phyloP scores from a whole-genome alignment of 495 filamentous ascomycete genomes.

The Aspergillus nidulans region DNA sequence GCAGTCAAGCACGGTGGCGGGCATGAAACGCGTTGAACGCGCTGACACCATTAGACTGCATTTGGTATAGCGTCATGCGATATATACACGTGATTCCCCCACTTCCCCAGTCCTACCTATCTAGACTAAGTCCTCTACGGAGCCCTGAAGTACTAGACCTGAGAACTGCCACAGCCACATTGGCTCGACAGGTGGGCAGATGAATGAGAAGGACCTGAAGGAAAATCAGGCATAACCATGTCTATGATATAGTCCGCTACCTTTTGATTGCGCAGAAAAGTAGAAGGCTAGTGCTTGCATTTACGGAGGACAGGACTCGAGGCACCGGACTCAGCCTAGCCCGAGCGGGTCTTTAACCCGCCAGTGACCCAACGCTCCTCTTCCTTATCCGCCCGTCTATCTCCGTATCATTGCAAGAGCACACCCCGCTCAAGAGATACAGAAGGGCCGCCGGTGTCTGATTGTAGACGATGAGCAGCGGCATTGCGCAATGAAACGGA shows the following conservation, averaged over 20 bases:
- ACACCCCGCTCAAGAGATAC: not conserved
- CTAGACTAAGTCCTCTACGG: too few relatives aligned
- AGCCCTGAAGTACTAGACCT: too few relatives aligned
- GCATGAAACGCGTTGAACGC: conserved; percentile 30
- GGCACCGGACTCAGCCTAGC: not conserved
- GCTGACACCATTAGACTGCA: conserved; percentile 30
- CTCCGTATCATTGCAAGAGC: not conserved
- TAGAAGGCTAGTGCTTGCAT: not conserved
- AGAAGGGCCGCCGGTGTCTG: not conserved
- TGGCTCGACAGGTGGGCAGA: not conserved
- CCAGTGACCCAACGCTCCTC: conserved; percentile 4
- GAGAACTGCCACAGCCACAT: too few relatives aligned
- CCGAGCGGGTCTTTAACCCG: conserved; percentile 7
- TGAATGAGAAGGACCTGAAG: not conserved
- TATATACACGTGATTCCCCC: conserved; percentile 15
- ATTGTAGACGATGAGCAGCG: conserved; percentile 10
- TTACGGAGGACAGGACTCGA: too few relatives aligned
- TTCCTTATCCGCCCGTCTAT: not conserved
- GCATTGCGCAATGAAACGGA: conserved; percentile 41
- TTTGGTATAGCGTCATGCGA: conserved; percentile 21
- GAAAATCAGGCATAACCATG: not conserved
- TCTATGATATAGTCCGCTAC: not conserved
- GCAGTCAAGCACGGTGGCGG: not conserved
- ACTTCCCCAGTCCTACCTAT: not conserved
- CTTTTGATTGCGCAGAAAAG: conserved; percentile 9